Base-by-base conservation (phyloP, 352 stramenopile species). In the Globisporangium ultimum region DNA sequence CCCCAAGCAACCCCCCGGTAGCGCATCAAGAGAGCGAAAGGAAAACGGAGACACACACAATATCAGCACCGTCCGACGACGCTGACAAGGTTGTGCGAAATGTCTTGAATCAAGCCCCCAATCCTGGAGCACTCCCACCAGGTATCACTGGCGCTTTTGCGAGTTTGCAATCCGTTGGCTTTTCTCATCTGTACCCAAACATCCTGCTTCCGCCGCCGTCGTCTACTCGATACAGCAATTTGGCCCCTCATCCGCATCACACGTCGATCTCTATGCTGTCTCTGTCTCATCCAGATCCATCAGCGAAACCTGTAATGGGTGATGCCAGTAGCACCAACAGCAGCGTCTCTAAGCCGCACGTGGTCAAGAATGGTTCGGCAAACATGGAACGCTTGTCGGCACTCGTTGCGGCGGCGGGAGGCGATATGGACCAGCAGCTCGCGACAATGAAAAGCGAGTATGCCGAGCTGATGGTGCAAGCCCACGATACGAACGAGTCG, bases 361-460 rank as follows among this genome's bases (percentile, higher is more conserved):
- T 34, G 14, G 28, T 14, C 17, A 49, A 66, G 24, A 67, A 62
- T 45, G 48, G 76, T 11, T 64, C 70, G 0, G 48, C 71, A 14
- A 84, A 71, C 38, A 82, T 76, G 24, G 78, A 91, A 47, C 70
- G 80, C 0, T 60, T 90, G 36, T 77, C 82, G 24, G 78, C 78
- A 0, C 55, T 91, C 5, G 63, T 89, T 1, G 72, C 84, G 9
- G 80, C 79, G 22, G 72, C 84, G 9, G 80, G 78, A 24, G 81
- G 78, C n/a, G 60, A 66, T 41, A 71, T 94, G 2, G 79, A 91
- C 46, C 76, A 88, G 18, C 83, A 91, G 52, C 62, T 93, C 1
- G 52, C 71, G 0, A 91, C 88, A 52, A 83, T 94, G 72, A 88
- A 88, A 51, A 71, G 42, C 21, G 85, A 91, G 46, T 74, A 91